Evolutionary conservation across 371 early-diverging fungal genomes (phyloP).

Genomic region (Fennellomyces sp.): DNA sequence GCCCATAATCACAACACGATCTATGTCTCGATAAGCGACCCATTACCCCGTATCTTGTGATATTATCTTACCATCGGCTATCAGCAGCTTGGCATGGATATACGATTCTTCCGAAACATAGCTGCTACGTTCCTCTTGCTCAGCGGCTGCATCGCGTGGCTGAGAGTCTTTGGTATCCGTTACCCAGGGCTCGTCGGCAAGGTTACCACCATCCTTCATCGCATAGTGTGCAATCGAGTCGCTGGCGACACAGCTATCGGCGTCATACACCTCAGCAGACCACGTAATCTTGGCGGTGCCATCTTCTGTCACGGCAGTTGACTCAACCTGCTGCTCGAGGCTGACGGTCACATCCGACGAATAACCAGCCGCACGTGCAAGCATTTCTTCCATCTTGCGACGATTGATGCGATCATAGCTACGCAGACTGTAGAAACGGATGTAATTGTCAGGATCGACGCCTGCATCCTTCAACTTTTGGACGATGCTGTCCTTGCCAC

Average conservation of each 20-base stretch:
- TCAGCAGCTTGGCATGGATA: conserved; percentile 91
- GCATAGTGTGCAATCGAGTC: conserved; percentile 26
- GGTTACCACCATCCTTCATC: conserved; percentile 23
- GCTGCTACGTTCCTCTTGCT: conserved; percentile 41
- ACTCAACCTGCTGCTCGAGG: conserved; percentile 34
- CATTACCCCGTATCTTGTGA: background rate
- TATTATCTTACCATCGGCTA: conserved; percentile 75
- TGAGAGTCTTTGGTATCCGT: conserved; percentile 8
- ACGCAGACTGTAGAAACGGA: conserved; percentile 74
- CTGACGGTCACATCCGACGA: conserved; percentile 21
- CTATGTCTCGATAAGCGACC: conserved; percentile 27
- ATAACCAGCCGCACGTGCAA: conserved; percentile 40
- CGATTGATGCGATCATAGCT: conserved; percentile 66
- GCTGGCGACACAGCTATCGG: conserved; percentile 35
- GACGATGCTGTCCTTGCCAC: conserved; percentile 68
- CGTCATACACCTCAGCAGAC: conserved; percentile 16
- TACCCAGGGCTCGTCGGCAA: conserved; percentile 22
- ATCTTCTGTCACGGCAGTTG: conserved; percentile 26
- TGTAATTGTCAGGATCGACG: conserved; percentile 67
- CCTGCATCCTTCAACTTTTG: conserved; percentile 55
- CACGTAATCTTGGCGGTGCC: conserved; percentile 11
- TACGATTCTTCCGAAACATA: conserved; percentile 88
- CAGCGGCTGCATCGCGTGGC: conserved; percentile 12
- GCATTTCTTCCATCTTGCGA: conserved; percentile 31
- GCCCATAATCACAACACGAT: conserved; percentile 82